Percentiles rank a stretch among this genome's conserved stretches.
Conservation (phyloP, 139 green algal species). For the Limnomonas spitsbergensis region DNA sequence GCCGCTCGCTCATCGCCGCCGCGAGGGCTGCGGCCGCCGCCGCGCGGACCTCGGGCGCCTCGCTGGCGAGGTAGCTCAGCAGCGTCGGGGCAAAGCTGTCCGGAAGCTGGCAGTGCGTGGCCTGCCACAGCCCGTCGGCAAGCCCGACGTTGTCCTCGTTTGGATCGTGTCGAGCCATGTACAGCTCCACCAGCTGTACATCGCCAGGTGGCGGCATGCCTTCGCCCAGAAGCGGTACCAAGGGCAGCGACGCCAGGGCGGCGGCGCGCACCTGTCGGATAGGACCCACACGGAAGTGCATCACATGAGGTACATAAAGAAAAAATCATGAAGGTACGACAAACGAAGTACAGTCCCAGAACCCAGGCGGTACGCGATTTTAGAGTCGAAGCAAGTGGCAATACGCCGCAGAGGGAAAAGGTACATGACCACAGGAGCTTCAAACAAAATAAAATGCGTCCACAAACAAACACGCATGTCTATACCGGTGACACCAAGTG, state of each 20-base stretch:
- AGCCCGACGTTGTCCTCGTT: constrained; percentile 56
- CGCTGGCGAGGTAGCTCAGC: constrained; percentile 30
- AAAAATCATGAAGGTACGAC: too few relatives aligned
- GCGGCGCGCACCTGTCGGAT: constrained; percentile 60
- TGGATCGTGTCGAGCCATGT: constrained; percentile 25
- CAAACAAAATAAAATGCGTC: too few relatives aligned
- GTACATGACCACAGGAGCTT: too few relatives aligned
- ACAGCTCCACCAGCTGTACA: constrained; percentile 10
- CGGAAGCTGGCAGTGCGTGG: constrained; percentile 14
- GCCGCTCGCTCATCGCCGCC: constrained; percentile 32
- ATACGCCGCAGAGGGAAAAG: too few relatives aligned
- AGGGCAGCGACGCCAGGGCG: constrained; percentile 58
- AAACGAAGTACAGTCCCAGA: too few relatives aligned
- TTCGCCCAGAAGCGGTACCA: constrained; percentile 47
- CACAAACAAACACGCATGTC: too few relatives aligned
- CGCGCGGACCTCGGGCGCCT: constrained; percentile 44
- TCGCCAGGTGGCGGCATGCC: constrained; percentile 23
- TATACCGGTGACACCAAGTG: too few relatives aligned
- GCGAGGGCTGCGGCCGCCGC: constrained; percentile 45
- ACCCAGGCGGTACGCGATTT: too few relatives aligned
- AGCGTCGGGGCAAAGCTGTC: constrained; percentile 28
- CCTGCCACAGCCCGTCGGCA: constrained; percentile 54
- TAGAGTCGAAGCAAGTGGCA: too few relatives aligned
- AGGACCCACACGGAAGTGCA: too few relatives aligned
- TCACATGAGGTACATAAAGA: too few relatives aligned